Evolutionary conservation across 805 yeast species (phyloP).

Genomic region (Komagataella pastoris): DNA sequence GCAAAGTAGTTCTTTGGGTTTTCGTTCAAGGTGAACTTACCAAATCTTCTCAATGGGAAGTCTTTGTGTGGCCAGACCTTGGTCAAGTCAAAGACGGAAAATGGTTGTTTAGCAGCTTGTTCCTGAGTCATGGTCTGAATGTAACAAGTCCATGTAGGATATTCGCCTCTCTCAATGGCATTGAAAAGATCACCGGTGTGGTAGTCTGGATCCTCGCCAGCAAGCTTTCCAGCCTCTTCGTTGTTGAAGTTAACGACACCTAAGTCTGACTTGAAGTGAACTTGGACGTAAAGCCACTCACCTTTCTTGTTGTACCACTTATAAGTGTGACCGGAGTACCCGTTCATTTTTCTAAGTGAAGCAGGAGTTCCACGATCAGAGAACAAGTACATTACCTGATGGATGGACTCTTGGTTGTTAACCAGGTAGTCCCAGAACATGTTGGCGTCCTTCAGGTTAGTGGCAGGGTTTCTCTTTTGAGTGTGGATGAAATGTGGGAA

Average conservation of each 20-base stretch:
- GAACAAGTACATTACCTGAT: constrained; percentile 62
- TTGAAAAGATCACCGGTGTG: constrained; percentile 72
- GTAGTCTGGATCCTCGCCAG: constrained; percentile 74
- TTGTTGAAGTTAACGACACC: constrained; percentile 31
- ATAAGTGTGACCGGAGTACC: constrained; percentile 76
- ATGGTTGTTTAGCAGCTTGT: constrained; percentile 62
- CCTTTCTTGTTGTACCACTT: constrained; percentile 69
- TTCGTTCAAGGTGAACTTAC: constrained; percentile 65
- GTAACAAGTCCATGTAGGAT: constrained; percentile 78
- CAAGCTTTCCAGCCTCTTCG: constrained; percentile 55
- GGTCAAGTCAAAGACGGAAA: constrained; percentile 81
- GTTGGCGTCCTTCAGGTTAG: constrained; percentile 67
- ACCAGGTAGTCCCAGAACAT: constrained; percentile 80
- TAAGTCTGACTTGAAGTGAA: constrained; percentile 58
- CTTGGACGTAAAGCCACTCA: constrained; percentile 69
- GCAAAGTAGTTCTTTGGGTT: constrained; percentile 83
- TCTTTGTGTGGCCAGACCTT: constrained; percentile 87
- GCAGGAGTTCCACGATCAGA: constrained; percentile 78
- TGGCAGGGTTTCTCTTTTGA: constrained; percentile 76
- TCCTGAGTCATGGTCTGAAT: constrained; percentile 79
- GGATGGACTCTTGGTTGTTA: constrained; percentile 59
- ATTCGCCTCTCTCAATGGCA: constrained; percentile 63
- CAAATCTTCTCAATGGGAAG: constrained; percentile 79
- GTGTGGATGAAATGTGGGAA: constrained; percentile 85
- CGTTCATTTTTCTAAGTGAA: constrained; percentile 65